phyloP scores from a whole-genome alignment of 495 filamentous ascomycete genomes.

The Aspergillus funiculosus region DNA sequence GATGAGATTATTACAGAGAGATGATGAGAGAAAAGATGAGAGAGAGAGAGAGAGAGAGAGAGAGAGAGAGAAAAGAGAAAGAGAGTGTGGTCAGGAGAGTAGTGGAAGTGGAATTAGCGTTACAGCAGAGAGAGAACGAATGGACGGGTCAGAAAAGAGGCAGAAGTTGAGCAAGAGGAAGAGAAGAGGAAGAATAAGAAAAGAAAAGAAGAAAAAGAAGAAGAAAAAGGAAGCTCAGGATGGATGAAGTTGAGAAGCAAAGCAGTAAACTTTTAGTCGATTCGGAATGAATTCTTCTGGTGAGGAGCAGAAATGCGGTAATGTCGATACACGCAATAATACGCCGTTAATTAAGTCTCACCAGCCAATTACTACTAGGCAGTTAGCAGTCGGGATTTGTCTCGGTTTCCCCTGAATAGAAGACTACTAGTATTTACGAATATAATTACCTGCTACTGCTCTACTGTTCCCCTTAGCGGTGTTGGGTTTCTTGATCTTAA shows the following conservation, averaged over 20 bases:
- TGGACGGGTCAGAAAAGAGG: slow-evolving; percentile 6
- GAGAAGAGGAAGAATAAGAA: slow-evolving; percentile 12
- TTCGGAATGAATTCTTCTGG: neutral
- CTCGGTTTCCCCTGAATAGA: too few relatives aligned
- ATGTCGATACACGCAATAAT: too few relatives aligned
- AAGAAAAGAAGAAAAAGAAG: slow-evolving; percentile 20
- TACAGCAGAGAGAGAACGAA: slow-evolving; percentile 8
- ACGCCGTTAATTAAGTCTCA: too few relatives aligned
- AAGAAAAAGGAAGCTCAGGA: slow-evolving; percentile 23
- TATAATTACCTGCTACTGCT: too few relatives aligned
- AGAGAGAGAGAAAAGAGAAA: slow-evolving; percentile 11
- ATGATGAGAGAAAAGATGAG: too few relatives aligned
- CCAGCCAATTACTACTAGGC: too few relatives aligned
- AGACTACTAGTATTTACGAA: too few relatives aligned
- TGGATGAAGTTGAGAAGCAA: slow-evolving; percentile 12
- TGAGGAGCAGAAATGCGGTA: slow-evolving; percentile 6
- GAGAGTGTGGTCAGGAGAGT: slow-evolving; percentile 9
- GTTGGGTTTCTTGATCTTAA: too few relatives aligned
- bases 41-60: slow-evolving; percentile 10
- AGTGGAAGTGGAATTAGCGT: slow-evolving; percentile 2
- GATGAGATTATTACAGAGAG: slow-evolving; percentile 7
- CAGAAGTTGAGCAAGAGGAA: slow-evolving; percentile 8
- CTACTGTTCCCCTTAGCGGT: too few relatives aligned
- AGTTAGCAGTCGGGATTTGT: too few relatives aligned
- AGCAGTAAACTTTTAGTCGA: too few relatives aligned